These are phyloP conservation scores for Ulota crispa DNA, from an alignment of 225 moss, liverwort and hornwort species.

Conservation along the genomic window DNA sequence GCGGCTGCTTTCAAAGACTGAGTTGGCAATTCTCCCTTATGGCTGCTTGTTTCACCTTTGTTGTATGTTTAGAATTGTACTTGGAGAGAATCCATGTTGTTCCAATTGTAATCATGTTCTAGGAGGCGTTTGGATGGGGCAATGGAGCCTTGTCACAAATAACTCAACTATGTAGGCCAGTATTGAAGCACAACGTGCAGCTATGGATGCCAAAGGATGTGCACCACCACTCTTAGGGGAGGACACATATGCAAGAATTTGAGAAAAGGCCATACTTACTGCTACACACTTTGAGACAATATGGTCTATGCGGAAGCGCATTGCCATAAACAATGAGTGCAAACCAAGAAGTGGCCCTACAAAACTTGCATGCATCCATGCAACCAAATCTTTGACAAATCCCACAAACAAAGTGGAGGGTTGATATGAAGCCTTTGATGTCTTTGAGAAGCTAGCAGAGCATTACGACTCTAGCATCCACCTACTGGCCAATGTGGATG, in stretches of 20 bases:
- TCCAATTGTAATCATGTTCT: no score
- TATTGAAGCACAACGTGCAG: background rate
- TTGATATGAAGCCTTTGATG: rapidly evolving
- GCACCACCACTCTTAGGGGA: background rate
- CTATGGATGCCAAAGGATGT: no score
- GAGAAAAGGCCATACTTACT: background rate
- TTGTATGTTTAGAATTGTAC: conserved; percentile 1
- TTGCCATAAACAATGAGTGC: background rate
- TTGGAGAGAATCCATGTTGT: background rate
- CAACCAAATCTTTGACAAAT: background rate
- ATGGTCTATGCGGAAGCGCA: background rate
- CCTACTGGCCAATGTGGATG: rapidly evolving
- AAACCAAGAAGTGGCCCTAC: background rate
- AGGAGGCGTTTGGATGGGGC: no score
- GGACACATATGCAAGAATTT: background rate
- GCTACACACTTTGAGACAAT: rapidly evolving
- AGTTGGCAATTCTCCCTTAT: background rate
- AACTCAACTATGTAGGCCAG: no score
- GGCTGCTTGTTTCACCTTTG: background rate
- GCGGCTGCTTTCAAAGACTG: background rate
- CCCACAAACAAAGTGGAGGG: background rate
- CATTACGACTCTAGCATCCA: background rate
- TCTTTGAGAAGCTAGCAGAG: background rate
- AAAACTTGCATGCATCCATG: rapidly evolving
- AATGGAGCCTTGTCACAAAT: no score